Evolutionary conservation across 2,329 filamentous ascomycete genomes (phyloP).

Genomic region (Amesomyces nigricolor): DNA sequence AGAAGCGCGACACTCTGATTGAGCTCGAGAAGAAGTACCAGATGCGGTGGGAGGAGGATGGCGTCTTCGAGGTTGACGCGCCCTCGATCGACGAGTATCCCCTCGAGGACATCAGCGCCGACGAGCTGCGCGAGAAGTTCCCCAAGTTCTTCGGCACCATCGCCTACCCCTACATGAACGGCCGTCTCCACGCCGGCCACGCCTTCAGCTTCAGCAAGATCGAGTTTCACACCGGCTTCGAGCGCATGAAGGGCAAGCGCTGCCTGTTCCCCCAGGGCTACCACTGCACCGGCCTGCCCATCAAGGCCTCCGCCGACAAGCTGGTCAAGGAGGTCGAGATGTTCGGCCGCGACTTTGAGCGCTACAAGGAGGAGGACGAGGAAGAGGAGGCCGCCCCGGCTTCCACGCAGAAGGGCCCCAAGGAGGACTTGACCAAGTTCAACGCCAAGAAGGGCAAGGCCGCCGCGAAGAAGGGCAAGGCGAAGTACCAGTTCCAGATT

Average conservation of each 20-base stretch:
- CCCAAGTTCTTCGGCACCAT: slow-evolving; percentile 83
- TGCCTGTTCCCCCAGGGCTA: slow-evolving; percentile 87
- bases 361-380: slow-evolving; percentile 59
- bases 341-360: slow-evolving; percentile 82
- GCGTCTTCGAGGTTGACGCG: slow-evolving; percentile 80
- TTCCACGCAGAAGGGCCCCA: slow-evolving; percentile 58
- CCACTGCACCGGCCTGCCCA: slow-evolving; percentile 96
- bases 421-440: slow-evolving; percentile 85
- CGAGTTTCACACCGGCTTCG: slow-evolving; percentile 83
- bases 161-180: slow-evolving; percentile 70
- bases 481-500: slow-evolving; percentile 94
- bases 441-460: slow-evolving; percentile 89
- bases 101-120: slow-evolving; percentile 64
- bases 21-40: slow-evolving; percentile 86
- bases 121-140: slow-evolving; percentile 69
- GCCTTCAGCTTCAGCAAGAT: slow-evolving; percentile 88
- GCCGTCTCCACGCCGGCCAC: slow-evolving; percentile 84
- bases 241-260: slow-evolving; percentile 84
- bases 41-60: slow-evolving; percentile 69
- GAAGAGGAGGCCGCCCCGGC: slow-evolving; percentile 45
- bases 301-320: slow-evolving; percentile 97
- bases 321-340: slow-evolving; percentile 80
- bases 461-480: slow-evolving; percentile 79
- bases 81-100: slow-evolving; percentile 74
- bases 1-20: slow-evolving; percentile 79